Evolutionary conservation across 352 stramenopile genomes (phyloP).

Genomic region (Pythium rhizo-oryzae): DNA sequence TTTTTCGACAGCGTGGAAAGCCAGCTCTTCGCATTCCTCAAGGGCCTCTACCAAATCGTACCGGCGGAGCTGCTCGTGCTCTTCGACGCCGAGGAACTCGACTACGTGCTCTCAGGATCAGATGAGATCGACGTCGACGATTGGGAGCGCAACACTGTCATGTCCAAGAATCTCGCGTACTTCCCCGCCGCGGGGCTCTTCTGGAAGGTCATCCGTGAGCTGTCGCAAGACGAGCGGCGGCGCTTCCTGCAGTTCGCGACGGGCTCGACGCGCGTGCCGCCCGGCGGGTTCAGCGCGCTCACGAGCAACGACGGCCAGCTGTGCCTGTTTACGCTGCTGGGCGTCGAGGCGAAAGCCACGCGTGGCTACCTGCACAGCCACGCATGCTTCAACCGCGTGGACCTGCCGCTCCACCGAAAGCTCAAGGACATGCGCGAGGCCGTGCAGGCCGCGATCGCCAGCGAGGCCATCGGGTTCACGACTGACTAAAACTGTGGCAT

Average conservation of each 20-base stretch:
- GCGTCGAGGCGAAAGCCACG: conserved; percentile 3
- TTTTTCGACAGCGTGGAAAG: conserved; percentile 83
- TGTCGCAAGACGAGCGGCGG: conserved; percentile 27
- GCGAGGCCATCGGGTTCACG: conserved; percentile 16
- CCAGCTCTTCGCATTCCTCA: conserved; percentile 75
- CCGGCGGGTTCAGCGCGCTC: conserved; percentile 29
- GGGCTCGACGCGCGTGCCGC: conserved; percentile 37
- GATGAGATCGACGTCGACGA: conserved; percentile 91
- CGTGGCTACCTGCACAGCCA: conserved; percentile 24
- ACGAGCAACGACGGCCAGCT: conserved; percentile 37
- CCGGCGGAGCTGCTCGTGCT: conserved; percentile 88
- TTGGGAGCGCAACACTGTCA: conserved; percentile 80
- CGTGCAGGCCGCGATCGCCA: conserved; percentile 3
- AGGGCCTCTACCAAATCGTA: conserved; percentile 93
- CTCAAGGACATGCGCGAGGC: conserved; percentile 20
- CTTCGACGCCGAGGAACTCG: conserved; percentile 95
- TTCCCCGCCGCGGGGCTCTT: conserved; percentile 17
- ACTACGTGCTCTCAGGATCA: conserved; percentile 92
- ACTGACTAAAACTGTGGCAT: background rate
- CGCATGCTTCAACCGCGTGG: conserved; percentile 23
- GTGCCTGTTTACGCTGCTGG: conserved; percentile 28
- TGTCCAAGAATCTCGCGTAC: background rate
- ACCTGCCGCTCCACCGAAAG: conserved; percentile 17
- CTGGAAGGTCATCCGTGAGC: conserved; percentile 60
- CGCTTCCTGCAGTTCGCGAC: conserved; percentile 46